Evolutionary conservation across 1,284 basidiomycete genomes (phyloP).

Genomic region (Trichosporon inkin): DNA sequence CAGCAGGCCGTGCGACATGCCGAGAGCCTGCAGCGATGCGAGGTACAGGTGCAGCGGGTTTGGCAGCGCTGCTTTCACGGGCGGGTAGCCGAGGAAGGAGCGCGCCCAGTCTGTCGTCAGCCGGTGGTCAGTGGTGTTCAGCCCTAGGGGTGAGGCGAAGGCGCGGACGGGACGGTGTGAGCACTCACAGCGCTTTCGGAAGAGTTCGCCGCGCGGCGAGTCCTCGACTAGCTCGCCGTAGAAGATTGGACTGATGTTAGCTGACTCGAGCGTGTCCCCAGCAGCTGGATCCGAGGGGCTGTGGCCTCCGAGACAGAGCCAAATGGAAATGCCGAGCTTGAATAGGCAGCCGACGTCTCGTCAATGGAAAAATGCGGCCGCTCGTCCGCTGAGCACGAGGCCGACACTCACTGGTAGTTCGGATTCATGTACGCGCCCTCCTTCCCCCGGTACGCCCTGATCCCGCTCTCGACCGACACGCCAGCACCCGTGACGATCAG

Average conservation of each 20-base stretch:
- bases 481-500: constrained; percentile 81
- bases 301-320: no score
- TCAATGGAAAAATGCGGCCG: no score
- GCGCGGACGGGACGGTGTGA: background rate
- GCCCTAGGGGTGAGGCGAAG: no score
- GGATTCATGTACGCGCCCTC: constrained; percentile 85
- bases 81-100: constrained; percentile 67
- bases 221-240: constrained; percentile 78
- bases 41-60: constrained; percentile 84
- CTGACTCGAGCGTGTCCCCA: background rate
- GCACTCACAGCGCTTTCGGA: constrained; percentile 54
- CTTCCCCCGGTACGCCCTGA: constrained; percentile 76
- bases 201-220: constrained; percentile 61
- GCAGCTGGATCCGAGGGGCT: constrained; percentile 15
- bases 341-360: no score
- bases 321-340: no score
- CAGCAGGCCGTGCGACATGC: constrained; percentile 62
- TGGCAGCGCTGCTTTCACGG: constrained; percentile 70
- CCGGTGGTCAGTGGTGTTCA: background rate
- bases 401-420: constrained; percentile 69
- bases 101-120: constrained; percentile 59
- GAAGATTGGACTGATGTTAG: constrained; percentile 48
- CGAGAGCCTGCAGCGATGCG: constrained; percentile 70
- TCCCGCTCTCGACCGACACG: constrained; percentile 86
- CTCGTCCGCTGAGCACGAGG: no score